These are phyloP conservation scores for Ceriops tagal DNA, from an alignment of 345 rosid genomes.

Conservation along the genomic window DNA sequence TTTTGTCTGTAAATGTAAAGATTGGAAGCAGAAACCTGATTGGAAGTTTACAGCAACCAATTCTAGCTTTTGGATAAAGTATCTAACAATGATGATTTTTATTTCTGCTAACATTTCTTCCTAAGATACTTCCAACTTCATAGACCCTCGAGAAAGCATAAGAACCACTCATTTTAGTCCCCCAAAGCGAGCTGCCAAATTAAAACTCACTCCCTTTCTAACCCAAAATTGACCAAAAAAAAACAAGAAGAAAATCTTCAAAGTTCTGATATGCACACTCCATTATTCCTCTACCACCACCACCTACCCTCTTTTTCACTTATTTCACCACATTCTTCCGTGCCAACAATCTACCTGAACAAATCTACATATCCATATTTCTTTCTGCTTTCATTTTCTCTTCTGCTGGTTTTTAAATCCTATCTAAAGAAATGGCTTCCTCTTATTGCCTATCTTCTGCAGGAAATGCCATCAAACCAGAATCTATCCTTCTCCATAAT, in stretches of 20 bases:
- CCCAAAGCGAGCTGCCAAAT: constrained; percentile 28
- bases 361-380: constrained; percentile 11
- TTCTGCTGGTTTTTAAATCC: not conserved
- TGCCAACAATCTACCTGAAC: constrained; percentile 19
- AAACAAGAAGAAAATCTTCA: not conserved
- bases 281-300: constrained; percentile 7
- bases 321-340: constrained; percentile 12
- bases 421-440: constrained; percentile 49
- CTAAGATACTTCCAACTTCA: not conserved
- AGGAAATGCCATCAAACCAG: constrained; percentile 38
- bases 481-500: constrained; percentile 25
- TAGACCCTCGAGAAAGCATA: constrained; percentile 10
- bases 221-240: not conserved
- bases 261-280: constrained; percentile 8
- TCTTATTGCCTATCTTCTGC: constrained; percentile 53
- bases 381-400: not conserved
- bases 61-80: not conserved
- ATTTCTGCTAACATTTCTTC: not conserved
- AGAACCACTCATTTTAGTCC: constrained; percentile 33
- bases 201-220: not conserved
- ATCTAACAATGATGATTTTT: not conserved
- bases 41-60: not conserved
- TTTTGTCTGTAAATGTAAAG: not conserved
- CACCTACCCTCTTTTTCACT: constrained; percentile 7
- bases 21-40: not conserved